Conservation (phyloP, 768 basidiomycete species). For the Clitopilus passeckerianus region DNA sequence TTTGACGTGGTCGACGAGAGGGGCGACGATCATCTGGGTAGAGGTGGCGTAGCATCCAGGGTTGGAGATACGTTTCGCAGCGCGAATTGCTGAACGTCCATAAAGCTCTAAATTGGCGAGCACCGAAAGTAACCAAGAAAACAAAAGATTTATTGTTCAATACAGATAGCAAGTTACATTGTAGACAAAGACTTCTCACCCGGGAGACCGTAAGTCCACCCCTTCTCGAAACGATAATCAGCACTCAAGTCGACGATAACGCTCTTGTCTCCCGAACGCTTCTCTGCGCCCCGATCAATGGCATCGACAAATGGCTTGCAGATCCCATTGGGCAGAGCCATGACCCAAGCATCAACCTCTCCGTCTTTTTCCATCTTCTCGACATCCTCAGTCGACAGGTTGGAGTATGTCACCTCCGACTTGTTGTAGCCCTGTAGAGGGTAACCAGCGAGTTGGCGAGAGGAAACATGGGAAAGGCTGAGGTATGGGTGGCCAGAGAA, state of each 20-base stretch:
- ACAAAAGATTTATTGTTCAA: slow-evolving; percentile 22
- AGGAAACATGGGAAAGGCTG: slow-evolving; percentile 91
- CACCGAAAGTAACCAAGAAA: slow-evolving; percentile 21
- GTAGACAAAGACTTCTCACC: slow-evolving; percentile 66
- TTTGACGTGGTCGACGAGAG: slow-evolving; percentile 71
- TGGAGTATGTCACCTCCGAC: slow-evolving; percentile 65
- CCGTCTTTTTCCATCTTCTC: slow-evolving; percentile 85
- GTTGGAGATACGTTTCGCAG: slow-evolving; percentile 87
- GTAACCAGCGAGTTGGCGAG: slow-evolving; percentile 85
- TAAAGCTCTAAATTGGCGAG: slow-evolving; percentile 68
- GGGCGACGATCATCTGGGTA: slow-evolving; percentile 86
- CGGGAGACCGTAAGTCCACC: slow-evolving; percentile 97
- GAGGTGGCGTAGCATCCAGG: slow-evolving; percentile 98
- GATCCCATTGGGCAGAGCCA: slow-evolving; percentile 97
- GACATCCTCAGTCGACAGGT: slow-evolving; percentile 75
- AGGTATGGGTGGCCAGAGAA: slow-evolving; percentile 86
- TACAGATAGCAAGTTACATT: slow-evolving; percentile 21
- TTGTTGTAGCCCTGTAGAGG: slow-evolving; percentile 82
- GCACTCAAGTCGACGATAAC: slow-evolving; percentile 92
- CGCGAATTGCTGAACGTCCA: slow-evolving; percentile 60
- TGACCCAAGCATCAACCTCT: slow-evolving; percentile 96
- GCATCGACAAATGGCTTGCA: slow-evolving; percentile 97
- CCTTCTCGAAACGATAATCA: slow-evolving; percentile 91
- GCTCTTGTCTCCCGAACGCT: slow-evolving; percentile 51
- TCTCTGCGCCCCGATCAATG: slow-evolving; percentile 68